Evolutionary conservation across 2,329 filamentous ascomycete genomes (phyloP).

Genomic region (Dactylella cylindrospora): DNA sequence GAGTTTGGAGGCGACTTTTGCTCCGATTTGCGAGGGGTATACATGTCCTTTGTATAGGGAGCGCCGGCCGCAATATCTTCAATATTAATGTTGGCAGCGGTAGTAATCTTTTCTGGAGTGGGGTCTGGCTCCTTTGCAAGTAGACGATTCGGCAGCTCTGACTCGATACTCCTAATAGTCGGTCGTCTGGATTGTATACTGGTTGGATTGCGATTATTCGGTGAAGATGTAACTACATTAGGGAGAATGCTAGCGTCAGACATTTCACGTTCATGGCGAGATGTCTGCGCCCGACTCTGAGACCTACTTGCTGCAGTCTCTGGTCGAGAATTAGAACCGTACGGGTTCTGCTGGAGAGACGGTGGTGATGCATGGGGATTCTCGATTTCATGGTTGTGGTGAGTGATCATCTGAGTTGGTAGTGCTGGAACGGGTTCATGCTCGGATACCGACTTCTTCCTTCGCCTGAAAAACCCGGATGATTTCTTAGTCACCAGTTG

Average conservation of each 20-base stretch:
- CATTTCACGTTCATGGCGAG: slow-evolving; percentile 30
- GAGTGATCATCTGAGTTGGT: slow-evolving; percentile 51
- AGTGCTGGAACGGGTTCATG: slow-evolving; percentile 62
- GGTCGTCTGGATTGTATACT: slow-evolving; percentile 22
- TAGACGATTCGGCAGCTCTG: slow-evolving; percentile 36
- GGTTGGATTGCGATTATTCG: slow-evolving; percentile 17
- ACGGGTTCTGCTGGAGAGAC: slow-evolving; percentile 1
- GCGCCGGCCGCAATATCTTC: slow-evolving; percentile 22
- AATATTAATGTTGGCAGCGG: slow-evolving; percentile 35
- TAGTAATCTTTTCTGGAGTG: slow-evolving; percentile 37
- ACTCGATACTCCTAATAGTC: slow-evolving; percentile 42
- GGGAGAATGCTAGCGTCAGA: slow-evolving; percentile 24
- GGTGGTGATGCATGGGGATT: slow-evolving; percentile 80
- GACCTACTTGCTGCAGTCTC: slow-evolving; percentile 30
- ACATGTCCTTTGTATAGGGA: slow-evolving; percentile 36
- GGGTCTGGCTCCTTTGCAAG: slow-evolving; percentile 18
- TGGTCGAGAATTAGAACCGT: slow-evolving; percentile 25
- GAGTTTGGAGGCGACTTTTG: slow-evolving; percentile 13
- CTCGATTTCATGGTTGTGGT: slow-evolving; percentile 70
- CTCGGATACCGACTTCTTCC: slow-evolving; percentile 86
- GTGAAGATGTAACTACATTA: slow-evolving; percentile 25
- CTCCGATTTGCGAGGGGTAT: slow-evolving; percentile 28
- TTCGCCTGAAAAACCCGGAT: slow-evolving; percentile 86
- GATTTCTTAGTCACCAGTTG: slow-evolving; percentile 71
- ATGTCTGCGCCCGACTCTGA: slow-evolving; percentile 16